Evolutionary conservation across 75 land plant genomes (phyloP), one percentile per base, ranked within the genome.

Genomic region (Pinus taeda): DNA sequence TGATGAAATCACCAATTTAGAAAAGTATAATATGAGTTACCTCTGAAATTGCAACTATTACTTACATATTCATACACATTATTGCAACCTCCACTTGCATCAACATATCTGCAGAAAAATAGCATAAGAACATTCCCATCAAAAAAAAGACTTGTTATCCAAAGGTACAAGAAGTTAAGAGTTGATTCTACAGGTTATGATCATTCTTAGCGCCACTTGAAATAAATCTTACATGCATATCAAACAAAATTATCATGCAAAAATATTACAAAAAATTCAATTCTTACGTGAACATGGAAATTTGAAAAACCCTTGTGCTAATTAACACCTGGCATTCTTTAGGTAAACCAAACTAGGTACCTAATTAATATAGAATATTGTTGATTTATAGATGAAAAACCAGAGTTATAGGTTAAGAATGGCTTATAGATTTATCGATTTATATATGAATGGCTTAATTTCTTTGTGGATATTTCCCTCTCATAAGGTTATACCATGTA

Each of bases 31-130:
- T 49, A 64, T 15, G 21, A 61, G 26, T 55, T 80, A 57, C 26
- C 11, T 15, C 37, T 57, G 12, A 82, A 72, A 33, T 65, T 3
- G 18, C 53, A 36, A 69, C n/a, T 69, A 30, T 11, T 15, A 77
- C 88, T 79, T 62, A 95, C 98, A 88, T 86, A 93, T 80, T 95
- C 96, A 84, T 95, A 95, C 7, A 95, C 98, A 79, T 95, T 94
- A 13, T 91, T 90, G 37, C 92, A 94, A 82, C 86, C 94, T 30
- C 98, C 97, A 84, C 83, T 93, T 49, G 91, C 74, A 83, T 95
- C 98, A 58, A 92, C 94, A 84, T 95, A 86, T 80, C 88, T 86
- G 82, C 78, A 85, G 55, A 66, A 49, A 24, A 49, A 20, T 72
- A 78, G 24, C 72, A 72, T 11, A 78, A 33, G 15, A 62, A 63